Conservation (phyloP, 495 filamentous ascomycete species). For the Penicillium ochrochloron region DNA sequence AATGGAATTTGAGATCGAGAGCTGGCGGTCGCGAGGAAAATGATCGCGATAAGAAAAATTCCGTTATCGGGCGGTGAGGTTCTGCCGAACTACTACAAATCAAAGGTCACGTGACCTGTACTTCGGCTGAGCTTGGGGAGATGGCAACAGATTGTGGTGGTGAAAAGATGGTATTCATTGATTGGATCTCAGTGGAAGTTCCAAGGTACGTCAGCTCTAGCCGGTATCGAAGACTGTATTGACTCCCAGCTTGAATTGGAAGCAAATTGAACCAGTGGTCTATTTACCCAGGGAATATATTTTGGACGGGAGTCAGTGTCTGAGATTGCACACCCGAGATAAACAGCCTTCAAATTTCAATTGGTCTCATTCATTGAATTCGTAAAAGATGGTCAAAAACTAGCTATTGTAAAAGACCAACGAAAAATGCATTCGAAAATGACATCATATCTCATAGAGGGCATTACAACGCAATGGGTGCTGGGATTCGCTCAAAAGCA, state of each 20-base stretch:
- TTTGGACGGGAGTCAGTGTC: too few species aligned
- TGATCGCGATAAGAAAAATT: conserved; percentile 35
- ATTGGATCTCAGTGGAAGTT: too few species aligned
- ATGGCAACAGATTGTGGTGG: too few species aligned
- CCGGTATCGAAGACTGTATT: too few species aligned
- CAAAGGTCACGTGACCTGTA: neutral
- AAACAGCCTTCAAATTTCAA: too few species aligned
- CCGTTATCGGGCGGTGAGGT: conserved; percentile 35
- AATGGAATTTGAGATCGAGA: neutral
- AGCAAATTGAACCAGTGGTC: too few species aligned
- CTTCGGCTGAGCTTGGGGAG: too few species aligned
- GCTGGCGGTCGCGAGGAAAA: conserved; percentile 18
- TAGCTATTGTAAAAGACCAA: neutral
- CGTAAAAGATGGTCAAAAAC: neutral
- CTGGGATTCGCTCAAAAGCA: neutral
- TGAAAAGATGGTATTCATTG: neutral
- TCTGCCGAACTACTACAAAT: conserved; percentile 11
- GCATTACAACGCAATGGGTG: neutral
- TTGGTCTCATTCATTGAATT: neutral
- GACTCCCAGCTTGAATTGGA: too few species aligned
- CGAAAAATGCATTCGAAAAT: neutral
- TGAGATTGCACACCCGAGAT: too few species aligned
- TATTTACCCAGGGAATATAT: too few species aligned
- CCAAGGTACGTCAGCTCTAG: too few species aligned
- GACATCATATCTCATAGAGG: conserved; percentile 5